Conservation (phyloP, 805 yeast genomes). For the Metschnikowia bowlesiae region DNA sequence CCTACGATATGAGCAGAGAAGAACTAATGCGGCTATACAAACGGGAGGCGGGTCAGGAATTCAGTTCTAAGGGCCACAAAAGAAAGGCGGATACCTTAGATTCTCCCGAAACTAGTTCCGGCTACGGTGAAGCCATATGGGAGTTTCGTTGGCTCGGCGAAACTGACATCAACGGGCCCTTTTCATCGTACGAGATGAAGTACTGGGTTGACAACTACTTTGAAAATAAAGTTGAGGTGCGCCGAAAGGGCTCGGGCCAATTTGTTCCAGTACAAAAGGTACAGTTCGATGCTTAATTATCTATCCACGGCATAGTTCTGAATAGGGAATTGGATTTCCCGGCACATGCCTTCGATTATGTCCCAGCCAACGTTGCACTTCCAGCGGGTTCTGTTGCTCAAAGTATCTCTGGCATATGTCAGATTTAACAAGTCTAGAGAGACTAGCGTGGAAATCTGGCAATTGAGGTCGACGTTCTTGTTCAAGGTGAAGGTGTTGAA, state of each 20-base stretch:
- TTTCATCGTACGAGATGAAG: slow-evolving; percentile 49
- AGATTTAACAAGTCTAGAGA: slow-evolving; percentile 48
- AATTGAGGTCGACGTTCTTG: slow-evolving; percentile 45
- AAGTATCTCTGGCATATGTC: slow-evolving; percentile 45
- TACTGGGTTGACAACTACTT: slow-evolving; percentile 52
- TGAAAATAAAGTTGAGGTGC: slow-evolving; percentile 41
- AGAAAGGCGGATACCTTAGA: slow-evolving; percentile 8
- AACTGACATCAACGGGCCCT: slow-evolving; percentile 44
- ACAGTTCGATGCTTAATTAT: slow-evolving; percentile 15
- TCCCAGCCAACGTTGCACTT: slow-evolving; percentile 71
- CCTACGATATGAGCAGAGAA: slow-evolving; percentile 55
- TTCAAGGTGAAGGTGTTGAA: slow-evolving; percentile 33
- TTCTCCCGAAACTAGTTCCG: not conserved
- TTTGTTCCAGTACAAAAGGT: slow-evolving; percentile 25
- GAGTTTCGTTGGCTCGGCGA: slow-evolving; percentile 45
- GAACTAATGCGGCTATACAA: slow-evolving; percentile 42
- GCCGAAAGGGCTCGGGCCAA: slow-evolving; percentile 23
- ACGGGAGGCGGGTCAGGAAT: slow-evolving; percentile 39
- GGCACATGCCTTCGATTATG: slow-evolving; percentile 54
- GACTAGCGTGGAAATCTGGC: slow-evolving; percentile 56
- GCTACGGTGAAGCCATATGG: slow-evolving; percentile 39
- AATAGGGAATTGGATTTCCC: slow-evolving; percentile 62
- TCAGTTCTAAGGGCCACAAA: slow-evolving; percentile 18
- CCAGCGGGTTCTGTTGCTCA: slow-evolving; percentile 73
- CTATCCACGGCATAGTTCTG: slow-evolving; percentile 52